phyloP scores from a whole-genome alignment of 148 eudicot genomes.

The Rheum nobile region DNA sequence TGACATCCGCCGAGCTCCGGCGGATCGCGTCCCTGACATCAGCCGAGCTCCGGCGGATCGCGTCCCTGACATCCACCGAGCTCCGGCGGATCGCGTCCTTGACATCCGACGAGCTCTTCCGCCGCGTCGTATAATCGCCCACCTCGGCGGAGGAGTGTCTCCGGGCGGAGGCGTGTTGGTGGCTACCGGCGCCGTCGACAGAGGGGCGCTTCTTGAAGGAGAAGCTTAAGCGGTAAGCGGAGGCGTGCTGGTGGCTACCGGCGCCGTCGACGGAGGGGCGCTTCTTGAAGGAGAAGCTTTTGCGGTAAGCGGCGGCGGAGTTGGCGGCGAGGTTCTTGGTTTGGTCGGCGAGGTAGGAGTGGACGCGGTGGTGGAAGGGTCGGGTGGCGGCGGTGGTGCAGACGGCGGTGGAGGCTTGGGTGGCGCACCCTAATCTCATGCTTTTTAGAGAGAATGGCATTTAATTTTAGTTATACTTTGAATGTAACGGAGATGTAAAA shows the following conservation, averaged over 20 bases:
- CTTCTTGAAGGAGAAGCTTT: conserved; percentile 5
- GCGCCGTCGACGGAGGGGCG: conserved; percentile 1
- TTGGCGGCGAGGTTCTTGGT: conserved; percentile 1
- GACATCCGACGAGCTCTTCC: conserved; percentile 47
- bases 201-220: conserved; percentile 3
- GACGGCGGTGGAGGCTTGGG: conserved; percentile 5
- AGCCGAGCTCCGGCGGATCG: conserved; percentile 31
- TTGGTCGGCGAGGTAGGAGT: conserved; percentile 7
- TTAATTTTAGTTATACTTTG: background rate
- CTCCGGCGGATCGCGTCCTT: conserved; percentile 14
- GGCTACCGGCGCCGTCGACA: background rate
- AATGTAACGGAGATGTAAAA: too few relatives aligned
- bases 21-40: conserved; percentile 15
- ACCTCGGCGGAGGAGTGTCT: conserved; percentile 9
- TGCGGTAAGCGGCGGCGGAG: conserved; percentile 5
- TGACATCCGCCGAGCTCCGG: conserved; percentile 40
- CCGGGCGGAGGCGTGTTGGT: background rate
- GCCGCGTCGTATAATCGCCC: conserved; percentile 15
- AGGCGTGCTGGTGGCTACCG: background rate
- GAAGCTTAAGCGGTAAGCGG: conserved; percentile 3
- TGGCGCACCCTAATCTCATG: conserved; percentile 4
- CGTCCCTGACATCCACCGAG: conserved; percentile 32
- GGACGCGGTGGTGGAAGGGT: conserved; percentile 6
- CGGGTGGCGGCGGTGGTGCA: background rate
- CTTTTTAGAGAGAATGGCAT: conserved; percentile 4